Evolutionary conservation across 1,284 basidiomycete species (phyloP), one percentile per base, ranked within the genome.

Genomic region (Testicularia cyperi): DNA sequence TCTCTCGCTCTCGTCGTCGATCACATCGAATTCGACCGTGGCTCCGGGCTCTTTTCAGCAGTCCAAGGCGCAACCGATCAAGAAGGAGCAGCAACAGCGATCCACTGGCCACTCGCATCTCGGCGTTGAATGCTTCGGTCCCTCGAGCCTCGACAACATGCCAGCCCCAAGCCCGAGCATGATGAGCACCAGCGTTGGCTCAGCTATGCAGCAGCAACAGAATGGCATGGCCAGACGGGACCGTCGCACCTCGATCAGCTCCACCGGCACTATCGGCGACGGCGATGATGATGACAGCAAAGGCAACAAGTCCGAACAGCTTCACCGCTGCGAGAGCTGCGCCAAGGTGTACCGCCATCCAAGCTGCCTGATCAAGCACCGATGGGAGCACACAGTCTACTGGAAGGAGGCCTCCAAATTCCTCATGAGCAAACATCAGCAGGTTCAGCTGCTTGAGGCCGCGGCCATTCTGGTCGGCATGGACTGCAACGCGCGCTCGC

Each of bases 401-500:
- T 98, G 94, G 94, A 88, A 89, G 38, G 90, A 92, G 78, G 90
- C 91, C 0, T 90, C 88, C 66, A 92, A 94, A 78, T 87, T 94
- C 71, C 84, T 92, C 44, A 82, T 96, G 67, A 89, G 86, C 79
- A 98, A 97, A 80, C 94, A 98, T 77, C 92, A 97, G 75, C 94
- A 97, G 73, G 94, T 98, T 1, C 94, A 97, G 75, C 81, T 97
- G 45, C 86, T 98, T 38, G 94, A 97, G 82, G 94, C 92, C 6
- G 94, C 94, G 1, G 90, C 94, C 6, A 97, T 98, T 57, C 83
- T 98, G 30, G 77, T 84, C 1, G 79, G 78, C 25, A 81, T 82
- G 22, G 82, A 82, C 10, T 68, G 71, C 31, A 86, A 86, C 8
- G 83, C 85, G 4, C 61, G 65, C 4, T 90, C 89, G 3, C 81